A percentile compares a stretch with the other conserved stretches of the same genome.
phyloP scores from a whole-genome alignment of 805 yeast genomes.

The Yarrowia bubula region DNA sequence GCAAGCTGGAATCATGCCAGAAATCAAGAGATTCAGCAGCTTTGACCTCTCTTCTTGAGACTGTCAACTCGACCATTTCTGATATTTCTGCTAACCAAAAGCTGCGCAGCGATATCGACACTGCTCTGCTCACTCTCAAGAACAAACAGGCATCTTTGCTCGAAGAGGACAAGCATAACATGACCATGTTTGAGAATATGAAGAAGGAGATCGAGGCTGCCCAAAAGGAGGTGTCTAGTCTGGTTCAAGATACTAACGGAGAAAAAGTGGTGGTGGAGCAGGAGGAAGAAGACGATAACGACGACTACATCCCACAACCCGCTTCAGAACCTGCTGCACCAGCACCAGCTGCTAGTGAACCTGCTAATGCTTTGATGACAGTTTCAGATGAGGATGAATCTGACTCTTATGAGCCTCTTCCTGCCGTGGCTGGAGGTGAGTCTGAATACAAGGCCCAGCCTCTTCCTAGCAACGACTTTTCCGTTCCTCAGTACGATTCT shows the following conservation, averaged over 20 bases:
- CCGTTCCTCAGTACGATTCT: constrained; percentile 31
- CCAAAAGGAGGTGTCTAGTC: constrained; percentile 4
- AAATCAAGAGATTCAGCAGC: neutral
- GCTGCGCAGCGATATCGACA: neutral
- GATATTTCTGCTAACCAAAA: constrained; percentile 10
- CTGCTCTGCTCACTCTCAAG: neutral
- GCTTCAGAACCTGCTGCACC: neutral
- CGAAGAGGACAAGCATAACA: constrained; percentile 6
- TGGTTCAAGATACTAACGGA: constrained; percentile 9
- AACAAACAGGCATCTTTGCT: constrained; percentile 14
- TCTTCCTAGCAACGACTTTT: constrained; percentile 1
- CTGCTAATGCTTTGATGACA: neutral
- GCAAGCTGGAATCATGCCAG: constrained; percentile 5
- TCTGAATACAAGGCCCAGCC: neutral
- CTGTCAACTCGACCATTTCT: constrained; percentile 1
- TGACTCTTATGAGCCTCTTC: constrained; percentile 11
- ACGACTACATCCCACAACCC: constrained; percentile 10
- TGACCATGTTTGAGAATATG: constrained; percentile 16
- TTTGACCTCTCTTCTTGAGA: neutral
- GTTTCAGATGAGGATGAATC: neutral
- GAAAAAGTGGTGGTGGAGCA: neutral
- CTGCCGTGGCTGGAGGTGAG: neutral
- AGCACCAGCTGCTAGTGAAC: neutral
- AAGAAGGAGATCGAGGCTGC: neutral
- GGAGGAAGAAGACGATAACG: neutral